phyloP scores from a whole-genome alignment of 129 eudicot genomes.

The Pulicaria dysenterica region DNA sequence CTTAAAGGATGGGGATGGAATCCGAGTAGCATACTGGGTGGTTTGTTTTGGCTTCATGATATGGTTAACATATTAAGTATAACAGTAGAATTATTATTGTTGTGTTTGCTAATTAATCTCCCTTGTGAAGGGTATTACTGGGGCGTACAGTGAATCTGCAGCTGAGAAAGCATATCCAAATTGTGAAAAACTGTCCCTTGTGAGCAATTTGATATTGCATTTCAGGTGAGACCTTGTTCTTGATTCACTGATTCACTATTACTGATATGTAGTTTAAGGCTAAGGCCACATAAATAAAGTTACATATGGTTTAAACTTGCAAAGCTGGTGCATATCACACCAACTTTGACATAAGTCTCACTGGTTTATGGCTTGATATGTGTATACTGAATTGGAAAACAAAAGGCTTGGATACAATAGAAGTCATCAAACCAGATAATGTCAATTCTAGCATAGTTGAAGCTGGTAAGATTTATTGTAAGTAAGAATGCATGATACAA shows the following conservation, averaged over 20 bases:
- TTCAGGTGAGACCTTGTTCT: conserved; percentile 50
- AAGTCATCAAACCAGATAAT: conserved; percentile 43
- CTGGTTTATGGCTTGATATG: no score
- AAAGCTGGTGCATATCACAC: no score
- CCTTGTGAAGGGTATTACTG: conserved; percentile 69
- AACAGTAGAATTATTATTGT: background rate
- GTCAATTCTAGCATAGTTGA: conserved; percentile 75
- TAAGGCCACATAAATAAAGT: background rate
- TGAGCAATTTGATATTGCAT: conserved; percentile 88
- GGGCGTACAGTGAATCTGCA: conserved; percentile 89
- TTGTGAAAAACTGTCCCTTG: conserved; percentile 89
- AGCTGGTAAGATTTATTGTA: conserved; percentile 63
- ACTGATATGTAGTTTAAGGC: no score
- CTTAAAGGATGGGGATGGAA: conserved; percentile 55
- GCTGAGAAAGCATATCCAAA: conserved; percentile 88
- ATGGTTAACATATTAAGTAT: background rate
- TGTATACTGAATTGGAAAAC: no score
- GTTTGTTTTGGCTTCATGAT: conserved; percentile 29
- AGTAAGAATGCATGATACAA: background rate
- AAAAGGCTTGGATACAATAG: background rate
- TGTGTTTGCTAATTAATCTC: background rate
- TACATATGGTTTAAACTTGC: no score
- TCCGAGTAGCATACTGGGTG: no score
- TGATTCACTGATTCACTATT: conserved; percentile 2
- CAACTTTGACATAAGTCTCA: no score